Base-by-base conservation (phyloP, 768 basidiomycete species). In the Suillus cothurnatus region DNA sequence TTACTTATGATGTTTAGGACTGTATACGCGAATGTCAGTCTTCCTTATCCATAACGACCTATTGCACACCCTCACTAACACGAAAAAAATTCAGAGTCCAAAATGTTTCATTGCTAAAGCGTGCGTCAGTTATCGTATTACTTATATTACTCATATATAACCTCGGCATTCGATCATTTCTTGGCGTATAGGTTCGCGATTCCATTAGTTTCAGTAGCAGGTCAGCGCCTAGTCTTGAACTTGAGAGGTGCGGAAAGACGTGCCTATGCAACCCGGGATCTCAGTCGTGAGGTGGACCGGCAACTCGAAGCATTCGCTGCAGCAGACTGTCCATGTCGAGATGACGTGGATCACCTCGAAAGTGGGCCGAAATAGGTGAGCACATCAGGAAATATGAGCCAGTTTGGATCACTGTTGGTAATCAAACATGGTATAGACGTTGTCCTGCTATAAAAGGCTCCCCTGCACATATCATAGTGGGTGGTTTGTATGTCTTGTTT, bases 191-290 rank as follows among this genome's bases (percentile, higher is more conserved):
- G 68, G 19, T 56, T 67, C 15, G 50, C 62, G 7, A 26, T 61
- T 39, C 67, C 67, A 23, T 6, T 69, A n/a, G 41, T 68, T 69
- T 76, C 26, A 45, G 58, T 64, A 64, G 63, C 66, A 57, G 74
- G 62, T 58, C 75, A 65, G 65, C 76, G 68, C 50, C 74, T 69
- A 50, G 71, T 68, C 36, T 64, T 69, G 64, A 74, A 70, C 64
- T 68, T 70, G 11, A 64, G 61, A 14, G 28, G 43, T 66, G 66
- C 70, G 2, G 65, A 59, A n/a, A 8, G n/a, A n/a, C 59, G 5
- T 0, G 56, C 53, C 0, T 59, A 68, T 38, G 39, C 63, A 36
- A 68, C 60, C 7, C 55, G 52, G 52, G 61, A 74, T n/a, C 2
- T 73, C 32, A 71, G 70, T 26, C 47, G 62, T 5, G 70, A 71